phyloP scores from a whole-genome alignment of 23 red algal species.

The Chondrus crispus region DNA sequence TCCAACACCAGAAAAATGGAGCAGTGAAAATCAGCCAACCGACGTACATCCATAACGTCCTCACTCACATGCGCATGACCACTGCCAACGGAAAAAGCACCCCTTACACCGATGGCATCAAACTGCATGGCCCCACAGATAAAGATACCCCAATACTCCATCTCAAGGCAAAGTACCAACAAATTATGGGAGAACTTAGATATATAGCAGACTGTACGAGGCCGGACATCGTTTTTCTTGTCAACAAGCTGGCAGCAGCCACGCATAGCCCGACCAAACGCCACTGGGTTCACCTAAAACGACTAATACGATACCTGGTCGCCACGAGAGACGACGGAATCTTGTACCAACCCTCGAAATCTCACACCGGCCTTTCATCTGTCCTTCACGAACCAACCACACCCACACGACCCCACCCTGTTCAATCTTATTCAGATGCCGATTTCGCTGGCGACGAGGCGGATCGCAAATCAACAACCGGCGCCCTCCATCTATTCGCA shows the following conservation, averaged over 20 bases:
- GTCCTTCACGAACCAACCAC: background rate
- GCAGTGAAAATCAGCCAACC: background rate
- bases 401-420: background rate
- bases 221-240: background rate
- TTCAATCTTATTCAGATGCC: constrained; percentile 9
- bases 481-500: background rate
- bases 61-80: background rate
- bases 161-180: background rate
- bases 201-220: background rate
- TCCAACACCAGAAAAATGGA: background rate
- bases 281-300: background rate
- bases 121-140: background rate
- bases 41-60: background rate
- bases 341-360: background rate
- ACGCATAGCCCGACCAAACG: background rate
- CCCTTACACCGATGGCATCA: background rate
- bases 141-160: background rate
- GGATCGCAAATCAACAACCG: background rate
- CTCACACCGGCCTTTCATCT: background rate
- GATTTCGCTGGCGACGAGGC: background rate
- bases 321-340: background rate
- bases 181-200: background rate
- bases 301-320: background rate
- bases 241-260: background rate
- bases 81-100: background rate